Conservation (phyloP, 495 filamentous ascomycete genomes). For the Thermochaetoides thermophila region DNA sequence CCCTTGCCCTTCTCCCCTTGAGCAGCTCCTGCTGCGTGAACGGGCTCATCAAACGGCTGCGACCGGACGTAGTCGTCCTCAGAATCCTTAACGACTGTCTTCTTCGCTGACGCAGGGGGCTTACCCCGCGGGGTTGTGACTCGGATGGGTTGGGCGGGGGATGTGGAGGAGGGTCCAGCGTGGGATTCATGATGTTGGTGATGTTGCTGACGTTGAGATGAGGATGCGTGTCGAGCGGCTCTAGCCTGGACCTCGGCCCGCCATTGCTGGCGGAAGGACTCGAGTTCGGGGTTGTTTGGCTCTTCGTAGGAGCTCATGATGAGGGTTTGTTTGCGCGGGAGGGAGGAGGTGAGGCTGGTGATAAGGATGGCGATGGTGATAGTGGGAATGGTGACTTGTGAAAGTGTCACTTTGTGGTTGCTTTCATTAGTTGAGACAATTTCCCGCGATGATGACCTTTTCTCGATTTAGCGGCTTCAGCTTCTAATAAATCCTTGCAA, state of each 20-base stretch:
- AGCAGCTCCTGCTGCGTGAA: background rate
- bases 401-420: too few relatives aligned
- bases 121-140: slow-evolving; percentile 1
- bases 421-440: too few relatives aligned
- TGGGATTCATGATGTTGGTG: slow-evolving; percentile 4
- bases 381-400: too few relatives aligned
- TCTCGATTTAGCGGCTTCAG: too few relatives aligned
- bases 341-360: too few relatives aligned
- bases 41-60: slow-evolving; percentile 23
- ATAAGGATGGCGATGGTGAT: too few relatives aligned
- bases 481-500: too few relatives aligned
- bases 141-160: background rate
- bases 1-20: slow-evolving; percentile 1
- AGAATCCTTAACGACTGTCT: slow-evolving; percentile 1
- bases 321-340: too few relatives aligned
- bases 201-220: slow-evolving; percentile 4
- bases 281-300: slow-evolving; percentile 25
- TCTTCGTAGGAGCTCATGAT: too few relatives aligned
- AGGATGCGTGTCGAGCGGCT: background rate
- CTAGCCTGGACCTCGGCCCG: slow-evolving; percentile 20
- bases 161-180: slow-evolving; percentile 4
- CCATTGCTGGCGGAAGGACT: slow-evolving; percentile 27
- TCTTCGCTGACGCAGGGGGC: slow-evolving; percentile 7
- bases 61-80: slow-evolving; percentile 28
- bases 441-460: too few relatives aligned